phyloP scores from a whole-genome alignment of 345 rosid genomes.

The Citrus cavaleriei region DNA sequence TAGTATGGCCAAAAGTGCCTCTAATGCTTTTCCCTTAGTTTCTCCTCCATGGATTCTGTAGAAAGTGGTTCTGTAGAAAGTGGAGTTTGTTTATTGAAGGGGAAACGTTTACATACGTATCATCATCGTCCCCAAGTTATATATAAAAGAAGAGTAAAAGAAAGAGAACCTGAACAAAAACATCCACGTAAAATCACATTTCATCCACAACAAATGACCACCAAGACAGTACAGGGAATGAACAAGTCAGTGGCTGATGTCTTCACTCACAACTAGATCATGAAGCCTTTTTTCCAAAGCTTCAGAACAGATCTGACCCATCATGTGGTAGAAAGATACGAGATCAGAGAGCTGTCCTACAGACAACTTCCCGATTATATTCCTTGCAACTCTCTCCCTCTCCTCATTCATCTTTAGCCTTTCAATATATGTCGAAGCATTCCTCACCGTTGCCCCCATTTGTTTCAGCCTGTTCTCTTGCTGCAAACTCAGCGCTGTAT shows the following conservation, averaged over 20 bases:
- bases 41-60: no score
- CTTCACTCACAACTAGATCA: neutral
- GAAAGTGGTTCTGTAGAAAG: no score
- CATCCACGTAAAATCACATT: no score
- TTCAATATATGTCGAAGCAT: constrained; percentile 37
- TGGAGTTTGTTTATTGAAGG: neutral
- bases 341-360: constrained; percentile 40
- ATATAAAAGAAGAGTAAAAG: no score
- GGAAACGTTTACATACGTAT: neutral
- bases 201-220: no score
- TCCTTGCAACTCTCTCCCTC: constrained; percentile 37
- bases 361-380: constrained; percentile 45
- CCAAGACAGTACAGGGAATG: no score
- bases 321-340: constrained; percentile 46
- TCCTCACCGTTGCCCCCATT: constrained; percentile 72
- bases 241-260: neutral
- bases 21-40: no score
- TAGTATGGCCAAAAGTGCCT: neutral
- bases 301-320: constrained; percentile 51
- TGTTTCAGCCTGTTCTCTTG: constrained; percentile 65
- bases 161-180: neutral
- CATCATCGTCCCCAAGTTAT: no score
- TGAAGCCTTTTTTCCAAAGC: constrained; percentile 40
- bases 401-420: constrained; percentile 40
- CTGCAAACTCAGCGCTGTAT: constrained; percentile 44